Percentiles rank a stretch among this genome's conserved stretches.
These are phyloP conservation scores for Lactarius evosmus DNA, from an alignment of 768 basidiomycete genomes.

Conservation along the genomic window DNA sequence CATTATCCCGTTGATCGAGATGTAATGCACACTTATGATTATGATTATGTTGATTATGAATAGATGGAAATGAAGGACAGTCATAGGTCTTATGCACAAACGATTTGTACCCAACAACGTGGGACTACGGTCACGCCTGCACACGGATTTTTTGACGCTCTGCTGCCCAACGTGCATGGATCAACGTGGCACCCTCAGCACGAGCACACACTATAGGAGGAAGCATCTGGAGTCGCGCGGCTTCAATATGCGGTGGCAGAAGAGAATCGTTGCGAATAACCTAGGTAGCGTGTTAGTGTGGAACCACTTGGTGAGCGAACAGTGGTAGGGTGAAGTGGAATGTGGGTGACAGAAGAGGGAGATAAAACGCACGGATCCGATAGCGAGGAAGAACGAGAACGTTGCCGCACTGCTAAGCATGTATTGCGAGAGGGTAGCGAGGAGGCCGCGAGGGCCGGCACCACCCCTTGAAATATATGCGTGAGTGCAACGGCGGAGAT, in stretches of 20 bases:
- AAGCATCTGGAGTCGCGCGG: constrained; percentile 57
- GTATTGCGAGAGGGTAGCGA: constrained; percentile 94
- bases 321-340: background rate
- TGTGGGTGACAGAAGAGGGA: constrained; percentile 2
- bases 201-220: constrained; percentile 58
- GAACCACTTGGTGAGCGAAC: background rate
- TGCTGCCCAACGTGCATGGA: constrained; percentile 73
- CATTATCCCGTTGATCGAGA: constrained; percentile 9
- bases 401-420: constrained; percentile 98
- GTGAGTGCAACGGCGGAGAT: constrained; percentile 7
- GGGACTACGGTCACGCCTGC: constrained; percentile 13
- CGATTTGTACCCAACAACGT: constrained; percentile 6
- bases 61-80: background rate
- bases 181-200: constrained; percentile 63
- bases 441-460: constrained; percentile 82
- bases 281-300: constrained; percentile 38
- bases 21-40: constrained; percentile 14
- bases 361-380: constrained; percentile 69
- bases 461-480: constrained; percentile 56
- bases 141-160: constrained; percentile 39
- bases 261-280: constrained; percentile 83
- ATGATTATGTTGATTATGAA: constrained; percentile 3
- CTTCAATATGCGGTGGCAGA: constrained; percentile 58
- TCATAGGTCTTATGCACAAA: constrained; percentile 15
- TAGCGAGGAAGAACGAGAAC: constrained; percentile 94